phyloP scores from a whole-genome alignment of 108 stramenopile genomes.

The Nannochloropsis gaditana region DNA sequence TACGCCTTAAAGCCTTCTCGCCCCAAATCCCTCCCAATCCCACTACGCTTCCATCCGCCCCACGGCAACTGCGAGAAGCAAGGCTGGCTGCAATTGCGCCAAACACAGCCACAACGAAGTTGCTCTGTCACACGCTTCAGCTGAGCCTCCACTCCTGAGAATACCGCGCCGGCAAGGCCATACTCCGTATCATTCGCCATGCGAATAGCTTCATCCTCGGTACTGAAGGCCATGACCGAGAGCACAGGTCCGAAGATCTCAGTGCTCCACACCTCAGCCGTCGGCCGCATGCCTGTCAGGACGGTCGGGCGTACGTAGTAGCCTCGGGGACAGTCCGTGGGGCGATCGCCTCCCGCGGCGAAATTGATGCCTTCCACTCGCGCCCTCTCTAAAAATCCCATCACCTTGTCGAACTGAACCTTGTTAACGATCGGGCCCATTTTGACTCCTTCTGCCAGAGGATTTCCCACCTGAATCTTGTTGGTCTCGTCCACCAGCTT shows the following conservation, averaged over 20 bases:
- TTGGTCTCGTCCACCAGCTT: conserved; percentile 38
- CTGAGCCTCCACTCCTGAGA: conserved; percentile 37
- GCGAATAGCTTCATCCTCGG: conserved; percentile 55
- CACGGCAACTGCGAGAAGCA: conserved; percentile 68
- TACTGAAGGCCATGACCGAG: conserved; percentile 49
- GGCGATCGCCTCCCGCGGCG: not conserved
- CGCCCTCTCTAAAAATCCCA: not conserved
- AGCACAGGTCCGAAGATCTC: conserved; percentile 67
- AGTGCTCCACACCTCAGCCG: conserved; percentile 59
- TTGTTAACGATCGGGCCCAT: conserved; percentile 23
- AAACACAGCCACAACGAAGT: conserved; percentile 68
- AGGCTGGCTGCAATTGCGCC: conserved; percentile 47
- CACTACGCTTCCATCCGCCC: conserved; percentile 93
- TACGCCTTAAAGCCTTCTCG: conserved; percentile 79
- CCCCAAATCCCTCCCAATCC: conserved; percentile 93
- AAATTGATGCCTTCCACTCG: not conserved
- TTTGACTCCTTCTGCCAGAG: conserved; percentile 30
- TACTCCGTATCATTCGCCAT: conserved; percentile 53
- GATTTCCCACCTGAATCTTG: conserved; percentile 36
- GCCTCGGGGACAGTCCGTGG: not conserved
- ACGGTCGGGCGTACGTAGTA: conserved; percentile 78
- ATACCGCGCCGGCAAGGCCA: conserved; percentile 58
- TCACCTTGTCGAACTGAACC: not conserved
- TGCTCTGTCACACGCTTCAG: conserved; percentile 40
- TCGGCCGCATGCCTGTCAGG: conserved; percentile 60